These are phyloP conservation scores for Calocybe indica DNA, from an alignment of 768 basidiomycete genomes.

Conservation along the genomic window DNA sequence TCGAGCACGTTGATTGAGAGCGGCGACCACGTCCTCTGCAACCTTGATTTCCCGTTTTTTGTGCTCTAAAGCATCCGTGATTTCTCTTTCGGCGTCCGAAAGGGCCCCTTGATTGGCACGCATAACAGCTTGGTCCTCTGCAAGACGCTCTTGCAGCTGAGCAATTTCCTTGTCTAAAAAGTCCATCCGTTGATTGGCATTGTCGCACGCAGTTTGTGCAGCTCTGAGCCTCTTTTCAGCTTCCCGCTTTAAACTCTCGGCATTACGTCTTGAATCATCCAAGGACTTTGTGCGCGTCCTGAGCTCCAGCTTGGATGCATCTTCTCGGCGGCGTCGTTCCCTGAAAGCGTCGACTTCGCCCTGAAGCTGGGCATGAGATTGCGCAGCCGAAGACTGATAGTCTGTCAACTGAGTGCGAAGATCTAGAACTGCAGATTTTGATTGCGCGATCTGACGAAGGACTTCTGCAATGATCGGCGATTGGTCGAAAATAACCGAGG, in stretches of 20 bases:
- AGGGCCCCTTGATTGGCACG: conserved; percentile 36
- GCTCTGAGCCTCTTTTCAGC: conserved; percentile 83
- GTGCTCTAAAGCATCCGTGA: conserved; percentile 43
- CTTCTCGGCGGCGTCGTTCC: conserved; percentile 76
- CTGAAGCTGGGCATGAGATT: conserved; percentile 63
- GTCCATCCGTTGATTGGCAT: conserved; percentile 49
- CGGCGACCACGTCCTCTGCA: conserved; percentile 62
- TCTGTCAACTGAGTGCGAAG: conserved; percentile 66
- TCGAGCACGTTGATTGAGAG: conserved; percentile 58
- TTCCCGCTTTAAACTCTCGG: conserved; percentile 75
- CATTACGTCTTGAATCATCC: conserved; percentile 81
- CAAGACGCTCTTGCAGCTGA: conserved; percentile 45
- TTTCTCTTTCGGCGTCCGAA: conserved; percentile 49
- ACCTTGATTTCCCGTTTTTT: conserved; percentile 56
- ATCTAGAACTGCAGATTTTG: conserved; percentile 59
- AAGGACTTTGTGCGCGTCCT: conserved; percentile 79
- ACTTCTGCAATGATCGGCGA: conserved; percentile 71
- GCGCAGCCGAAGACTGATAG: conserved; percentile 46
- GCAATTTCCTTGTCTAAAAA: conserved; percentile 58
- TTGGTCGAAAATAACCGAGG: conserved; percentile 50
- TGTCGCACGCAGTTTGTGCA: conserved; percentile 60
- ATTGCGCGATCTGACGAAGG: conserved; percentile 61
- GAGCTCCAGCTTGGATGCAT: conserved; percentile 67
- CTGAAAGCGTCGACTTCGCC: conserved; percentile 69
- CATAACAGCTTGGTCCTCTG: conserved; percentile 49